phyloP scores from a whole-genome alignment of 352 stramenopile species.

The Nothophytophthora sp. region DNA sequence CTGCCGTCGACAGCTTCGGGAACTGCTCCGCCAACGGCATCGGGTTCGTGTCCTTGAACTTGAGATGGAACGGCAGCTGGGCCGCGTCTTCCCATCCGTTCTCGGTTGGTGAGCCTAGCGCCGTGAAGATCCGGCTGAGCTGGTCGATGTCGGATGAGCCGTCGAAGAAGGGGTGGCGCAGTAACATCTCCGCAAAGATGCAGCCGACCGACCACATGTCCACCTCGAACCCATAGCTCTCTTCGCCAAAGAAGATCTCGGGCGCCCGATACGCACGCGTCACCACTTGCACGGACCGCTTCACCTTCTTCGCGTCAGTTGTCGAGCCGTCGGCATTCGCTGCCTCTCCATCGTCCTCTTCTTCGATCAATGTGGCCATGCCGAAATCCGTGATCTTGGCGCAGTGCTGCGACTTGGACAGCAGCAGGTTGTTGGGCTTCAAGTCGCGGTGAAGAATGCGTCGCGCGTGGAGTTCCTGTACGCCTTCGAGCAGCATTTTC shows the following conservation, averaged over 20 bases:
- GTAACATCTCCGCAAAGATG: conserved; percentile 79
- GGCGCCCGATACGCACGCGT: conserved; percentile 73
- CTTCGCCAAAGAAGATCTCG: conserved; percentile 79
- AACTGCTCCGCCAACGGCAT: conserved; percentile 61
- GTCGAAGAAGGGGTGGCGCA: conserved; percentile 60
- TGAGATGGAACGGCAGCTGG: conserved; percentile 68
- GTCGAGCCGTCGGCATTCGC: conserved; percentile 12
- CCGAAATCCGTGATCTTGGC: conserved; percentile 86
- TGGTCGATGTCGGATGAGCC: conserved; percentile 81
- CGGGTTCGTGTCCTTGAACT: conserved; percentile 73
- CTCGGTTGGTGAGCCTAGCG: conserved; percentile 62
- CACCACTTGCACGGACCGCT: conserved; percentile 72
- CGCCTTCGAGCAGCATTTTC: conserved; percentile 61
- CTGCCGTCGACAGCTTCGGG: conserved; percentile 43
- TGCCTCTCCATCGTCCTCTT: conserved; percentile 3
- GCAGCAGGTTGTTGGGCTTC: conserved; percentile 83
- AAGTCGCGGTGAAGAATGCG: conserved; percentile 77
- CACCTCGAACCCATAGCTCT: conserved; percentile 57
- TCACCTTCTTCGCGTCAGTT: conserved; percentile 13
- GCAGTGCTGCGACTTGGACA: conserved; percentile 37
- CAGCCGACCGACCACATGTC: conserved; percentile 84
- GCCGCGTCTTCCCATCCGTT: conserved; percentile 61
- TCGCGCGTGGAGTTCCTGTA: conserved; percentile 56
- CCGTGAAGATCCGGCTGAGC: conserved; percentile 70
- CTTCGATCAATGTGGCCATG: conserved; percentile 54